Evolutionary conservation across 208 protist genomes (phyloP), one percentile per base, ranked within the genome.

Genomic region (Crithidia bombi): DNA sequence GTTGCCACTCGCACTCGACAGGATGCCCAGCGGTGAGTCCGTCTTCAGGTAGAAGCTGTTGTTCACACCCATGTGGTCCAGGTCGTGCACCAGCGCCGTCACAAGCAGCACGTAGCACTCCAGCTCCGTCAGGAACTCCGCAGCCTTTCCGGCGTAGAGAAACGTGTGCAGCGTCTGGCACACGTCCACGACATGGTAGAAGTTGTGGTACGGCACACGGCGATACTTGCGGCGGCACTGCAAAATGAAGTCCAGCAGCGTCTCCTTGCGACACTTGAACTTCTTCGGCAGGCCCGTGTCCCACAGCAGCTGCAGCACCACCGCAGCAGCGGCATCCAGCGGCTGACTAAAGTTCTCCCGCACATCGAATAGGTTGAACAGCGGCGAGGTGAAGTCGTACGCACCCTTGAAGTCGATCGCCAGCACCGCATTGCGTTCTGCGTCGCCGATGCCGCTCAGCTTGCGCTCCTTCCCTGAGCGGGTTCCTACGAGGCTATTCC

Each of bases 11-110:
- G 87, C 86, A 44, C 84, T 91, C 33, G 86, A 92, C 44, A 95
- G 61, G 44, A 93, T 91, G 59, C 90, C 90, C 11, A 95, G 76
- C 44, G 90, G 90, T 38, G 90, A 92, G 58, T 95, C 90, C 23
- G 86, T 92, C 75, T 92, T 95, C 32, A 95, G 75, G 68, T 92
- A 91, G 73, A 95, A 95, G 75, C 85, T 93, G 84, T 95, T 95
- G 82, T 95, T 95, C 73, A 95, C 77, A 46, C 90, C 90, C 90
- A 95, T 95, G 71, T 95, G 90, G 69, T 94, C 89, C 47, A 94
- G 75, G 63, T 95, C 90, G 59, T 95, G 90, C 47, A 90, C 83
- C 51, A 93, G 82, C 39, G 90, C 83, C 38, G 87, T 93, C 33
- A 90, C 63, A 1, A 95, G 72, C 57, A 95, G 79, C 73, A 91